phyloP scores from a whole-genome alignment of 768 basidiomycete genomes.

The Auriscalpium orientale region DNA sequence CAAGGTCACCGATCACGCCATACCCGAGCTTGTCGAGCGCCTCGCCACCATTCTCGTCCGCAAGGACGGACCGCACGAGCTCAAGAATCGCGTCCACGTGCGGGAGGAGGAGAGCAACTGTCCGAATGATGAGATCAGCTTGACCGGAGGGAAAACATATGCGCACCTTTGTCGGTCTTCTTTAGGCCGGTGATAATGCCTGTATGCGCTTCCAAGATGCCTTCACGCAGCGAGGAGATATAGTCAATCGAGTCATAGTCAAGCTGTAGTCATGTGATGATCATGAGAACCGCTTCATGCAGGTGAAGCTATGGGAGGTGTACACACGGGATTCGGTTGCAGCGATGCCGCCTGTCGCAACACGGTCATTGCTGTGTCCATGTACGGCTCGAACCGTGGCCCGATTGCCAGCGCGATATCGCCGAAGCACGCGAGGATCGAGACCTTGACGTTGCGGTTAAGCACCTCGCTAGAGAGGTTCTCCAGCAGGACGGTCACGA shows the following conservation, averaged over 20 bases:
- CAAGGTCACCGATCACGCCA: slow-evolving; percentile 90
- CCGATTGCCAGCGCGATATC: slow-evolving; percentile 94
- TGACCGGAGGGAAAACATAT: neutral
- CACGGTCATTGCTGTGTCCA: slow-evolving; percentile 86
- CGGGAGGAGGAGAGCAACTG: slow-evolving; percentile 52
- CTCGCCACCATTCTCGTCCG: slow-evolving; percentile 82
- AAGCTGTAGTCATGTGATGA: slow-evolving; percentile 33
- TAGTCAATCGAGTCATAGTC: slow-evolving; percentile 93
- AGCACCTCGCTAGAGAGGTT: slow-evolving; percentile 87
- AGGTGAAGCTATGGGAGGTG: neutral
- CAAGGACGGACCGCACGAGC: slow-evolving; percentile 67
- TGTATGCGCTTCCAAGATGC: slow-evolving; percentile 94
- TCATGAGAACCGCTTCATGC: slow-evolving; percentile 1
- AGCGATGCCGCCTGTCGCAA: slow-evolving; percentile 85
- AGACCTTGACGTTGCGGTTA: slow-evolving; percentile 92
- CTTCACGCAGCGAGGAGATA: slow-evolving; percentile 81
- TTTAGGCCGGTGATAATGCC: slow-evolving; percentile 90
- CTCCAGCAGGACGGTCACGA: slow-evolving; percentile 90
- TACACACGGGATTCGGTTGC: slow-evolving; percentile 76
- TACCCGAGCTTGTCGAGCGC: slow-evolving; percentile 63
- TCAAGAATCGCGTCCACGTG: slow-evolving; percentile 73
- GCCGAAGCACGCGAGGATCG: slow-evolving; percentile 92
- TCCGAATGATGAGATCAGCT: neutral
- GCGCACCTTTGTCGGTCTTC: slow-evolving; percentile 65
- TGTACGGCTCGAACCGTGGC: slow-evolving; percentile 76